Percentiles rank a stretch among this genome's conserved stretches.
These are phyloP conservation scores for Wickerhamomyces subpelliculosus DNA, from an alignment of 805 yeast genomes.

Conservation along the genomic window DNA sequence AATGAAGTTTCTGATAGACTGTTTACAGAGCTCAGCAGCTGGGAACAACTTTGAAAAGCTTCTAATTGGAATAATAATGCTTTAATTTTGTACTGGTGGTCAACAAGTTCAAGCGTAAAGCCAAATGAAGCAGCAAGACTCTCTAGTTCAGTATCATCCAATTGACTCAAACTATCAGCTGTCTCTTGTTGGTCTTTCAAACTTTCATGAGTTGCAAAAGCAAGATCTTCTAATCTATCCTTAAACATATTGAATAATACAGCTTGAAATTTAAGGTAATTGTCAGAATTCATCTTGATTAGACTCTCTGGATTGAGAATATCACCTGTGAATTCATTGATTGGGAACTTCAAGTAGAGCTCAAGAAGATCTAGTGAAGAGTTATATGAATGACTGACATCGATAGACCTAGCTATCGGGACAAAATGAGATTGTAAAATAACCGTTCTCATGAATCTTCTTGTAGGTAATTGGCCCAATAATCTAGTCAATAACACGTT, in stretches of 20 bases:
- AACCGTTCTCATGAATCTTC: neutral
- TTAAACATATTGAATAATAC: constrained; percentile 14
- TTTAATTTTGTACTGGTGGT: too few relatives aligned
- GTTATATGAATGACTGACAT: too few relatives aligned
- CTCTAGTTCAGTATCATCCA: neutral
- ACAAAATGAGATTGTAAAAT: too few relatives aligned
- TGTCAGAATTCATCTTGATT: constrained; percentile 5
- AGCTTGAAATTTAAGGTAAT: constrained; percentile 19
- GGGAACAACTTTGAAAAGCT: too few relatives aligned
- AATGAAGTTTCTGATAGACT: too few relatives aligned
- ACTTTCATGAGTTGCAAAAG: neutral
- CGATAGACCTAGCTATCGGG: too few relatives aligned
- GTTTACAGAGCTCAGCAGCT: too few relatives aligned
- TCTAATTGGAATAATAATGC: too few relatives aligned
- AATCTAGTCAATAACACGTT: neutral
- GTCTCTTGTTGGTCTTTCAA: neutral
- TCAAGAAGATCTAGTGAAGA: too few relatives aligned
- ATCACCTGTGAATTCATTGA: constrained; percentile 35
- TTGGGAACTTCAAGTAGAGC: constrained; percentile 30
- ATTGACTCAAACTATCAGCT: neutral
- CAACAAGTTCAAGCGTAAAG: too few relatives aligned
- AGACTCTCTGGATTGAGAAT: constrained; percentile 11
- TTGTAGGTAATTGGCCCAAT: neutral
- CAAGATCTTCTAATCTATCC: neutral
- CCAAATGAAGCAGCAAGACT: neutral